Percentiles rank a stretch among this genome's conserved stretches.
phyloP scores from a whole-genome alignment of 192 early-diverging fungal genomes.

The Coemansia sp. region DNA sequence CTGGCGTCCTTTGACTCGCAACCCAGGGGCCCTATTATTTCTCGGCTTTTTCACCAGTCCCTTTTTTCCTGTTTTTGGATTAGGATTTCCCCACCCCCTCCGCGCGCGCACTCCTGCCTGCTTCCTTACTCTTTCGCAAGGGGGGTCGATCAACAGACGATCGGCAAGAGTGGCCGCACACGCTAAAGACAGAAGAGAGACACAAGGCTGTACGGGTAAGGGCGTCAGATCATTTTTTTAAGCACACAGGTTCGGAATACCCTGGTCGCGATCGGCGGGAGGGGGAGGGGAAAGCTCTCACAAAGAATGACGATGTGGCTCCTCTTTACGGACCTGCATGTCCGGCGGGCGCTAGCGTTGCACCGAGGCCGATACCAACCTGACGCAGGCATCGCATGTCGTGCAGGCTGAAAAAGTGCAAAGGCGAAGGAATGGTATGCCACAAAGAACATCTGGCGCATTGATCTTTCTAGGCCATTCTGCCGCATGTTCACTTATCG shows the following conservation, averaged over 20 bases:
- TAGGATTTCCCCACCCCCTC: not conserved
- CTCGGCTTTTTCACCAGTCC: not conserved
- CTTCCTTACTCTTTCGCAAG: not conserved
- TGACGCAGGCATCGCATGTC: not conserved
- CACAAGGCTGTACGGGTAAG: not conserved
- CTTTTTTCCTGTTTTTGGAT: not conserved
- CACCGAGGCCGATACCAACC: slow-evolving; percentile 4
- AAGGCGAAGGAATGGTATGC: not conserved
- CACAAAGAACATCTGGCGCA: not conserved
- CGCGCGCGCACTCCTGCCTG: not conserved
- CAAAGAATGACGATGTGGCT: slow-evolving; percentile 7
- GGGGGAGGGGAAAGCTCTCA: not conserved
- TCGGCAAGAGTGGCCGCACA: not conserved
- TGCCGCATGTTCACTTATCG: slow-evolving; percentile 3
- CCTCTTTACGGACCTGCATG: slow-evolving; percentile 12
- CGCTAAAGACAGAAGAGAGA: not conserved
- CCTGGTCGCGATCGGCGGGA: slow-evolving; percentile 9
- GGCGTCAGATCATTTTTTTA: not conserved
- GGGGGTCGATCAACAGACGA: not conserved
- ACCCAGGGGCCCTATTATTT: not conserved
- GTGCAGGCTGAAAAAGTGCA: slow-evolving; percentile 1
- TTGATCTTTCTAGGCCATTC: slow-evolving; percentile 3
- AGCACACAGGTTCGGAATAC: not conserved
- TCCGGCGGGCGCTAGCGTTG: not conserved
- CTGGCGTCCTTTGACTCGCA: not conserved